These are phyloP conservation scores for Fraxinus platypoda DNA, from an alignment of 305 asterid genomes.

Conservation along the genomic window DNA sequence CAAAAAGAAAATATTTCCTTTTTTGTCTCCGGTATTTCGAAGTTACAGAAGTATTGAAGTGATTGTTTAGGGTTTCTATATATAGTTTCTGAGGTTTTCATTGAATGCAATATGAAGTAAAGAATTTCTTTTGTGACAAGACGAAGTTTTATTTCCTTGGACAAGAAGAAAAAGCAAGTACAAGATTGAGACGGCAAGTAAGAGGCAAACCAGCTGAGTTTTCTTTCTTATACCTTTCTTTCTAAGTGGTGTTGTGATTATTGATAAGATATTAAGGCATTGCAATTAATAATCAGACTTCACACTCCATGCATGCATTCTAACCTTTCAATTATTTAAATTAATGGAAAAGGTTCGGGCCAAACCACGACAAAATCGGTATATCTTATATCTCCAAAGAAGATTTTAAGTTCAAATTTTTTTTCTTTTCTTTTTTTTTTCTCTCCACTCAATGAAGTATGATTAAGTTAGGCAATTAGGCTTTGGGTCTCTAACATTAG, in stretches of 20 bases:
- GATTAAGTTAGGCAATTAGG: not conserved
- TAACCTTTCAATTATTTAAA: not conserved
- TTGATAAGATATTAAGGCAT: not conserved
- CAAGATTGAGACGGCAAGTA: conserved; percentile 1
- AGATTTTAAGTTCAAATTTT: too few species aligned
- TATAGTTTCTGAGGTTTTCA: conserved; percentile 1
- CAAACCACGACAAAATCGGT: not conserved
- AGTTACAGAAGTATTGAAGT: not conserved
- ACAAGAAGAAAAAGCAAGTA: not conserved
- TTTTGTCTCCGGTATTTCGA: not conserved
- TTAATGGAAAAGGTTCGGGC: not conserved
- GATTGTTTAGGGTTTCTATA: not conserved
- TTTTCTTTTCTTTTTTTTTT: too few species aligned
- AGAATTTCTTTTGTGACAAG: conserved; percentile 4
- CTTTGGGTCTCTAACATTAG: not conserved
- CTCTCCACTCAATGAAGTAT: not conserved
- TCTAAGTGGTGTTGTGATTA: not conserved
- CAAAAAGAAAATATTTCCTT: not conserved
- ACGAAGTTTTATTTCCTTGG: not conserved
- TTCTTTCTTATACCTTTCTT: not conserved
- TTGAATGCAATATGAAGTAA: not conserved
- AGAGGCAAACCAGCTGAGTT: not conserved
- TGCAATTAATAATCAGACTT: not conserved
- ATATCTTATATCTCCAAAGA: not conserved
- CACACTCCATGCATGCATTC: not conserved